phyloP scores from a whole-genome alignment of 2,329 filamentous ascomycete species.

The Hysterium pulicare region DNA sequence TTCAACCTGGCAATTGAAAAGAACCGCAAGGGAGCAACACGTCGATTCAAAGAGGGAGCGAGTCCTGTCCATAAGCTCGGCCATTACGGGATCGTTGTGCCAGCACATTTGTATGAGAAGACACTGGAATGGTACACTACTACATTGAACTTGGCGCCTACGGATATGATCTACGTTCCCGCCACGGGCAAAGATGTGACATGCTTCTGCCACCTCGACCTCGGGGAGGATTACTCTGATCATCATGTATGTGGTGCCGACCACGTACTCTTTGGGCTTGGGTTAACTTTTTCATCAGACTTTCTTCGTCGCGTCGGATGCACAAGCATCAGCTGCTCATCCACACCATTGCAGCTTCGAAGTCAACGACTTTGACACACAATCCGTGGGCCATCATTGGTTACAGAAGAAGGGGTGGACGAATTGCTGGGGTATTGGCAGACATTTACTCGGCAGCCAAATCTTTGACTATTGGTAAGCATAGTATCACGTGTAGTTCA shows the following conservation, averaged over 20 bases:
- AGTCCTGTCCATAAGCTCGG: constrained; percentile 46
- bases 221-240: constrained; percentile 45
- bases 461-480: constrained; percentile 66
- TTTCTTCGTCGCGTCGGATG: constrained; percentile 42
- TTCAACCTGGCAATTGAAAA: constrained; percentile 35
- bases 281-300: too few species aligned
- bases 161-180: constrained; percentile 37
- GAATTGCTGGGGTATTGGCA: constrained; percentile 63
- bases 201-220: constrained; percentile 50
- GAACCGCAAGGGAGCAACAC: constrained; percentile 43
- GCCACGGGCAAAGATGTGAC: constrained; percentile 27
- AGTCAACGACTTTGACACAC: constrained; percentile 64
- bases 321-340: constrained; percentile 12
- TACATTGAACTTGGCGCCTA: constrained; percentile 40
- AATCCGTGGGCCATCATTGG: constrained; percentile 65
- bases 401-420: constrained; percentile 57
- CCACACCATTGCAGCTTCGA: constrained; percentile 66
- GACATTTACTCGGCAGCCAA: constrained; percentile 63
- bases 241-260: too few species aligned
- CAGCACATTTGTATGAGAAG: constrained; percentile 25
- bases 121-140: constrained; percentile 38
- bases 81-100: constrained; percentile 38
- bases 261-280: too few species aligned
- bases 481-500: background rate
- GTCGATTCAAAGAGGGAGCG: constrained; percentile 46